Base-by-base conservation (phyloP, 805 yeast species). In the Priceomyces medius region DNA sequence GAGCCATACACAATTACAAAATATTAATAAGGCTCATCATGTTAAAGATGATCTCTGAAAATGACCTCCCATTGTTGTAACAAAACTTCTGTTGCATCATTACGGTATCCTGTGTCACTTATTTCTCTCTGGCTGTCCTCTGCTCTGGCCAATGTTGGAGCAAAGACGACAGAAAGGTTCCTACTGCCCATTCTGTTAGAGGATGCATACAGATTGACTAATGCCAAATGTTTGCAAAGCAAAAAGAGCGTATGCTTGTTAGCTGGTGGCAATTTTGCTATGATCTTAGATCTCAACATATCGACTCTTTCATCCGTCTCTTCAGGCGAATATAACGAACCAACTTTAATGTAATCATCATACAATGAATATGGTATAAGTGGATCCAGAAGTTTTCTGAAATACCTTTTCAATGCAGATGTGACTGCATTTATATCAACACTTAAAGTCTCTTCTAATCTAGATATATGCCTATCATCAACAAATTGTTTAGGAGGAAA, bases 141-240 rank as follows among this genome's bases (percentile, higher is more conserved):
- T 53, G 88, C 96, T 36, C 96, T 74, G 0, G 89, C 83, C 33
- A 93, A 65, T 6, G 97, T 88, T 3, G 99, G 98, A 1, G 97
- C 96, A 71, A 93, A 93, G 6, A 91, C 97, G 33, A 93, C 88
- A 0, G 96, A 83, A 40, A 93, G 64, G 54, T 93, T 89, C 61
- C 81, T 81, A 51, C 77, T 70, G 31, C 77, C 86, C 99, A 93
- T 93, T 59, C 90, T 74, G 58, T 90, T 93, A 33, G 63, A 56
- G 9, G 61, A 61, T 34, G 79, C 71, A 56, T 73, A 70, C 20
- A 67, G 59, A 29, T 80, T 77, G 23, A 93, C 83, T 41, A 68
- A 63, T 35, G 71, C 63, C 49, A 93, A 68, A 68, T 93, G 99
- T 34, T 66, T 66, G 37, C 85, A 68, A 29, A 93, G 65, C 32